A percentile compares a stretch with the other conserved stretches of the same genome.
These are phyloP conservation scores for Cytospora paraplurivora DNA, from an alignment of 2,329 filamentous ascomycete species.

Conservation along the genomic window DNA sequence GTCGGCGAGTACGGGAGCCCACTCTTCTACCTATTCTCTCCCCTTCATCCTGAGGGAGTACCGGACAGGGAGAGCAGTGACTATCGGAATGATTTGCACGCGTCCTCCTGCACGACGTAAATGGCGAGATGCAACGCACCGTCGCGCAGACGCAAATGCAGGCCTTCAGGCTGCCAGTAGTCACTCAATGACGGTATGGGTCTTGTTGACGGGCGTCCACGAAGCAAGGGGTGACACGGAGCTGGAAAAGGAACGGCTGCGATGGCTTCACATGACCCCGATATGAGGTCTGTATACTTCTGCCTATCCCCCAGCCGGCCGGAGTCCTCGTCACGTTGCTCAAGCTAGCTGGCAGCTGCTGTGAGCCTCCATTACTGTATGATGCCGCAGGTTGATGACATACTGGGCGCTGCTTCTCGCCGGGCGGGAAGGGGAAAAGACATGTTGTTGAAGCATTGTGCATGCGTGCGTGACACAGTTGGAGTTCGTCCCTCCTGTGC, in stretches of 20 bases:
- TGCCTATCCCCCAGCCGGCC: neutral
- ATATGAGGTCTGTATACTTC: neutral
- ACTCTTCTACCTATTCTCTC: neutral
- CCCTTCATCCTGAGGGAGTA: neutral
- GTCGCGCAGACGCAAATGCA: neutral
- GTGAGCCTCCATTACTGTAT: slow-evolving; percentile 2
- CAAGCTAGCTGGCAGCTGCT: slow-evolving; percentile 15
- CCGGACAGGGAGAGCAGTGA: neutral
- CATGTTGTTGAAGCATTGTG: slow-evolving; percentile 2
- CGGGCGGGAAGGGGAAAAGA: slow-evolving; percentile 10
- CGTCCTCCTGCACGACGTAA: neutral
- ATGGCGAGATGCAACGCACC: neutral
- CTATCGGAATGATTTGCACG: neutral
- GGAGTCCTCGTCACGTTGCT: slow-evolving; percentile 12
- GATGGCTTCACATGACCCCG: neutral
- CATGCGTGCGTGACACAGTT: neutral
- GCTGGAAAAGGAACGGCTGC: no score
- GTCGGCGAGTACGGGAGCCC: slow-evolving; percentile 7
- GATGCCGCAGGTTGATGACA: neutral
- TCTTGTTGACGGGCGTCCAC: neutral
- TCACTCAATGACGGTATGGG: neutral
- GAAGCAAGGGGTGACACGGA: neutral
- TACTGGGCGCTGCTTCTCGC: slow-evolving; percentile 18
- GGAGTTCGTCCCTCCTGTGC: no score
- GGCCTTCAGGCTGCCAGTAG: neutral